A percentile compares a stretch with the other conserved stretches of the same genome.
Conservation (phyloP, 225 moss, liverwort and hornwort genomes). For the Thuidium tamariscinum region DNA sequence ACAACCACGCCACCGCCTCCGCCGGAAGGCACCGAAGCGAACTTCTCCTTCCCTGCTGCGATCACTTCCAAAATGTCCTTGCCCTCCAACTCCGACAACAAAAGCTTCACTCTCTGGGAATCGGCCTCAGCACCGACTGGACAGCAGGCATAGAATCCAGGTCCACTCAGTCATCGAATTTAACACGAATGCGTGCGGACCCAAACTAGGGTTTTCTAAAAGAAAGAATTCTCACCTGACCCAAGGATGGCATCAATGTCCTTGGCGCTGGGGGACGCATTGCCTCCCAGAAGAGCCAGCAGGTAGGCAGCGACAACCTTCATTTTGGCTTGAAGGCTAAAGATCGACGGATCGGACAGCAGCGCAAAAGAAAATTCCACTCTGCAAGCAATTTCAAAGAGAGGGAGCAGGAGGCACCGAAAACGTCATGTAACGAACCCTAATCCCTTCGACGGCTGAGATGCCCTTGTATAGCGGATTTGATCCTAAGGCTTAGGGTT, state of each 20-base stretch:
- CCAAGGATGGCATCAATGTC: slow-evolving; percentile 50
- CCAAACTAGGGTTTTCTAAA: not conserved
- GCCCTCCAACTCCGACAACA: slow-evolving; percentile 51
- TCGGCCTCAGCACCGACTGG: slow-evolving; percentile 72
- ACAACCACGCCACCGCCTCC: slow-evolving; percentile 41
- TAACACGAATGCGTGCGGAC: too few relatives aligned
- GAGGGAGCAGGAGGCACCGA: not conserved
- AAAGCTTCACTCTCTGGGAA: slow-evolving; percentile 34
- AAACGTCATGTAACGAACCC: not conserved
- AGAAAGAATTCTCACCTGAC: slow-evolving; percentile 17
- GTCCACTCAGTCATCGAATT: not conserved
- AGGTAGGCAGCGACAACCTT: slow-evolving; percentile 84
- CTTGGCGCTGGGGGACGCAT: slow-evolving; percentile 50
- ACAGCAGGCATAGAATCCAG: not conserved
- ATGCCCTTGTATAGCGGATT: not conserved
- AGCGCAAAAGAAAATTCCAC: too few relatives aligned
- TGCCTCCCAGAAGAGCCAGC: slow-evolving; percentile 72
- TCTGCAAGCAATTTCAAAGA: not conserved
- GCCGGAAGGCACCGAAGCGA: slow-evolving; percentile 61
- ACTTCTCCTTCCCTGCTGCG: slow-evolving; percentile 66
- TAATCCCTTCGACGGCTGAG: not conserved
- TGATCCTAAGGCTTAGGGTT: not conserved
- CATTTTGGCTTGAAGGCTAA: slow-evolving; percentile 9
- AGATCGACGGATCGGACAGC: not conserved
- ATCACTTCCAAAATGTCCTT: slow-evolving; percentile 77